phyloP scores from a whole-genome alignment of 768 basidiomycete species.

The Termitomyces sp. region DNA sequence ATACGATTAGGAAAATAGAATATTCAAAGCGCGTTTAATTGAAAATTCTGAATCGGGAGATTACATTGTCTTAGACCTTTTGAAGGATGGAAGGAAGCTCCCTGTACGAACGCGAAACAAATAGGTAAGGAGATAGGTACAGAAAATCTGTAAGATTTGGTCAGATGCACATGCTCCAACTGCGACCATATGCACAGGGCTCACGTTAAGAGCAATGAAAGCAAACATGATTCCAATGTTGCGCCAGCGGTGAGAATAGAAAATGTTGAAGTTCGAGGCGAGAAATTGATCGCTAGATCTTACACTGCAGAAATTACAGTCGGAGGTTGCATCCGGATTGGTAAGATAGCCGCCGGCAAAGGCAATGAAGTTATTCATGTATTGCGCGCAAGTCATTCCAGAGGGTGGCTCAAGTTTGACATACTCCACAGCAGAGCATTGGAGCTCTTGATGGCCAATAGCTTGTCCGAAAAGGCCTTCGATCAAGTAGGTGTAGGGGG shows the following conservation, averaged over 20 bases:
- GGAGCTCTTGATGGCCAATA: slow-evolving; percentile 34
- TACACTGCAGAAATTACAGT: slow-evolving; percentile 55
- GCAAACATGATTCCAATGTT: slow-evolving; percentile 47
- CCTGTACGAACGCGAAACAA: slow-evolving; percentile 40
- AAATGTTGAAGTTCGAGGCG: slow-evolving; percentile 43
- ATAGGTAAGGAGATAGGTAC: slow-evolving; percentile 42
- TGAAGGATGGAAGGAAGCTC: slow-evolving; percentile 22
- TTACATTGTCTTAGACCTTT: slow-evolving; percentile 14
- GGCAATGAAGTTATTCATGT: slow-evolving; percentile 43
- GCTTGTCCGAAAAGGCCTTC: slow-evolving; percentile 36
- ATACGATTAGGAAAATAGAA: background rate
- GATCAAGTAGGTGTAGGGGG: slow-evolving; percentile 53
- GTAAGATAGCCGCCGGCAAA: slow-evolving; percentile 49
- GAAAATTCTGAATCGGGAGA: background rate
- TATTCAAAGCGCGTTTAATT: background rate
- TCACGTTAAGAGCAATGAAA: slow-evolving; percentile 44
- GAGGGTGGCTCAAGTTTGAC: slow-evolving; percentile 46
- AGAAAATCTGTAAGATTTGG: slow-evolving; percentile 25
- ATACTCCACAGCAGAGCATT: slow-evolving; percentile 48
- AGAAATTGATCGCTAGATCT: slow-evolving; percentile 59
- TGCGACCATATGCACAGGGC: slow-evolving; percentile 12
- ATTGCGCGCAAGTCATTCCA: slow-evolving; percentile 47
- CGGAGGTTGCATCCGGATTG: slow-evolving; percentile 45
- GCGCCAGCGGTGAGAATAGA: slow-evolving; percentile 48
- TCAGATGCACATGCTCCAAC: background rate